These are phyloP conservation scores for Didymella pomorum DNA, from an alignment of 2,329 filamentous ascomycete species.

Conservation along the genomic window DNA sequence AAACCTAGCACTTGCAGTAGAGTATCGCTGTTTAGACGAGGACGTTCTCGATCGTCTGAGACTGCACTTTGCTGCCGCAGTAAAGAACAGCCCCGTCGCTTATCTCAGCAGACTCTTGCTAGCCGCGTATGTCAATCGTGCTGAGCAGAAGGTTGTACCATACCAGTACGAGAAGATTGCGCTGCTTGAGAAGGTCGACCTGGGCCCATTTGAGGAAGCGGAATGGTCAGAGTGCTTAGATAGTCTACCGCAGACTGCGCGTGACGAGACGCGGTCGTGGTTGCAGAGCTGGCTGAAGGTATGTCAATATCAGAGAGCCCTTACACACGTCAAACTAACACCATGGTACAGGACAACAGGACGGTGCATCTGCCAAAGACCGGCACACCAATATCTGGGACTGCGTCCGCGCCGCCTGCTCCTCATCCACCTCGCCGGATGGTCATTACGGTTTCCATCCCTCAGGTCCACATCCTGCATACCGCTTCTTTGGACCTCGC, in stretches of 20 bases:
- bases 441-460: constrained; percentile 88
- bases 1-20: constrained; percentile 71
- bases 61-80: constrained; percentile 55
- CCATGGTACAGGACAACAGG: constrained; percentile 33
- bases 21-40: constrained; percentile 79
- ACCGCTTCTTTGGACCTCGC: constrained; percentile 73
- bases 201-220: constrained; percentile 61
- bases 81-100: constrained; percentile 58
- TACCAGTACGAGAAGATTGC: constrained; percentile 63
- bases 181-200: constrained; percentile 61
- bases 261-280: constrained; percentile 59
- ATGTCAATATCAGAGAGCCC: constrained; percentile 25
- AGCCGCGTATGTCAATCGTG: constrained; percentile 58
- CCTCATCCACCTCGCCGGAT: constrained; percentile 67
- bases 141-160: constrained; percentile 57
- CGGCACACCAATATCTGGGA: constrained; percentile 4
- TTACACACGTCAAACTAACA: constrained; percentile 26
- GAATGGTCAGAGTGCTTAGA: constrained; percentile 63
- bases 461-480: constrained; percentile 81
- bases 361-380: constrained; percentile 32
- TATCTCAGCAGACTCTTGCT: constrained; percentile 61
- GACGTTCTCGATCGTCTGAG: constrained; percentile 66
- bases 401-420: constrained; percentile 35
- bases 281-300: constrained; percentile 66
- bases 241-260: constrained; percentile 56